These are phyloP conservation scores for Colletotrichum cuscutae DNA, from an alignment of 2,329 filamentous ascomycete species.

Conservation along the genomic window DNA sequence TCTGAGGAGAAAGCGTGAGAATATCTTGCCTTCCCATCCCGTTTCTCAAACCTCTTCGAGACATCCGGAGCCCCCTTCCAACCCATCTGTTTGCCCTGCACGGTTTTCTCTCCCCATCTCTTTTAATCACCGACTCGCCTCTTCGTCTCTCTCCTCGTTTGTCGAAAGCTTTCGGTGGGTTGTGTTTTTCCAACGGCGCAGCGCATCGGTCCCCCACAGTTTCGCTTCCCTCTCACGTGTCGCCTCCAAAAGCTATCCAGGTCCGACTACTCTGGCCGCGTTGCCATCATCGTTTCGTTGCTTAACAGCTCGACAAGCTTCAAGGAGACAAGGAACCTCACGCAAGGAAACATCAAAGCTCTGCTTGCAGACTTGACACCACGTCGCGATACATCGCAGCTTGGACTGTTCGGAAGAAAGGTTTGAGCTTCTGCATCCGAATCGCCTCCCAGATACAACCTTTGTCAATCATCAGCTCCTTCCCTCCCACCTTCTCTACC, in stretches of 20 bases:
- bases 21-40: constrained; percentile 38
- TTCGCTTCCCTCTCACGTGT: constrained; percentile 29
- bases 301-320: constrained; percentile 11
- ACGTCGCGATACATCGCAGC: constrained; percentile 32
- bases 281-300: constrained; percentile 17
- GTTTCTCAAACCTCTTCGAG: constrained; percentile 39
- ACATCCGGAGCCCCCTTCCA: constrained; percentile 35
- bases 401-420: constrained; percentile 45
- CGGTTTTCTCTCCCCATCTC: constrained; percentile 31
- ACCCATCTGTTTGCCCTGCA: constrained; percentile 28
- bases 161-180: constrained; percentile 26
- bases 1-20: constrained; percentile 25
- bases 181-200: constrained; percentile 21
- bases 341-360: constrained; percentile 29
- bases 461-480: constrained; percentile 34
- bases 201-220: constrained; percentile 20
- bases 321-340: constrained; percentile 5
- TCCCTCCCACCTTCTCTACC: constrained; percentile 24
- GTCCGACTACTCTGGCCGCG: constrained; percentile 15
- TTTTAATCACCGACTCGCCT: constrained; percentile 25
- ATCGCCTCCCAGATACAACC: constrained; percentile 41
- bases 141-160: neutral
- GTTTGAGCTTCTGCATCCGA: constrained; percentile 50
- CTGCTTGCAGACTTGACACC: constrained; percentile 33
- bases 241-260: constrained; percentile 21